phyloP scores from a whole-genome alignment of 106 monocot species.

The Platanthera zijinensis region DNA sequence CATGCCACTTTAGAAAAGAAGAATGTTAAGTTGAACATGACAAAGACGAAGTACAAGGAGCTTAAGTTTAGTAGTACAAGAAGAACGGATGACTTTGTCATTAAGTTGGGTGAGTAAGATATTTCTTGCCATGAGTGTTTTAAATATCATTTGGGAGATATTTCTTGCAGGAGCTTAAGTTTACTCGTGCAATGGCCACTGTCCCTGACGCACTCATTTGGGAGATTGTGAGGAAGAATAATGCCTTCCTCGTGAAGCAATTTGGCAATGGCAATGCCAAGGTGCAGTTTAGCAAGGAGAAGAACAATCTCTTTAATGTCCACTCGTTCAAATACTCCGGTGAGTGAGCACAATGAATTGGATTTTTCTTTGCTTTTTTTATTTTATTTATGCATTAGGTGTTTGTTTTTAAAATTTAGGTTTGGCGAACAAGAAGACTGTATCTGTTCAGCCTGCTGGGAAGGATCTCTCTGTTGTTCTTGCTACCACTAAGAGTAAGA shows the following conservation, averaged over 20 bases:
- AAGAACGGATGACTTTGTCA: too few species aligned
- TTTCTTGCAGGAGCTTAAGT: too few species aligned
- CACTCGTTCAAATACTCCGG: constrained; percentile 71
- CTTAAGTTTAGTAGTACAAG: too few species aligned
- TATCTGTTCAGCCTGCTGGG: constrained; percentile 41
- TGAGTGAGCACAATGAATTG: neutral
- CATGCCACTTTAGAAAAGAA: too few species aligned
- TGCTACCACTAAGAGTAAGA: constrained; percentile 49
- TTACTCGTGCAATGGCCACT: constrained; percentile 36
- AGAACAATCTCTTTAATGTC: constrained; percentile 68
- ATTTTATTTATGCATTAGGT: neutral
- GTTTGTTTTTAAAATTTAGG: constrained; percentile 20
- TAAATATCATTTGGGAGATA: too few species aligned
- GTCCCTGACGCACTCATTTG: constrained; percentile 51
- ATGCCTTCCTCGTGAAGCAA: constrained; percentile 65
- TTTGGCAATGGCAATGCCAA: constrained; percentile 57
- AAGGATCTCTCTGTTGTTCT: constrained; percentile 42
- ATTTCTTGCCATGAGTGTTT: too few species aligned
- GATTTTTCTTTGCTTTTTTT: neutral
- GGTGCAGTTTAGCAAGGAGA: constrained; percentile 74
- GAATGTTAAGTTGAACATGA: too few species aligned
- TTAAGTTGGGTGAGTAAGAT: too few species aligned
- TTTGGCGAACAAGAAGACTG: constrained; percentile 62
- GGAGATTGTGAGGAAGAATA: constrained; percentile 74
- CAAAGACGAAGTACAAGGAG: too few species aligned